A percentile compares a stretch with the other conserved stretches of the same genome.
These are phyloP conservation scores for Strobilomyces dryophilus DNA, from an alignment of 768 basidiomycete genomes.

Conservation along the genomic window DNA sequence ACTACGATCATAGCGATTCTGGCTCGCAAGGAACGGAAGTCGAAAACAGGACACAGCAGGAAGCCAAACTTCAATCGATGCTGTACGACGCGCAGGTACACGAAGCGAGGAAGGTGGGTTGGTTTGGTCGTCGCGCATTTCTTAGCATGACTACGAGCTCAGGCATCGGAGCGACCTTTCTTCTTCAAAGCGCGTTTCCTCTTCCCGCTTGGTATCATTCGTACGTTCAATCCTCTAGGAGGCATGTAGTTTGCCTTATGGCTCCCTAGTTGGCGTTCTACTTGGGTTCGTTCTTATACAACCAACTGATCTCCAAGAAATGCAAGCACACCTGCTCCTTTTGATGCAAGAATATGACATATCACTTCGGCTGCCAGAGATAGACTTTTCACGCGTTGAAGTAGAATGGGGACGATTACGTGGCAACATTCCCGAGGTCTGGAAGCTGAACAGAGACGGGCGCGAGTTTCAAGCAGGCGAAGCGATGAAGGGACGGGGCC, in stretches of 20 bases:
- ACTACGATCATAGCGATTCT: constrained; percentile 8
- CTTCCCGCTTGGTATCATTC: constrained; percentile 67
- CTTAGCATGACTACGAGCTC: not conserved
- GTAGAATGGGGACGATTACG: constrained; percentile 66
- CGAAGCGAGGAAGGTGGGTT: constrained; percentile 20
- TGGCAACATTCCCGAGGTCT: constrained; percentile 70
- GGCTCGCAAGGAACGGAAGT: not conserved
- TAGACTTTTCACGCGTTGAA: constrained; percentile 68
- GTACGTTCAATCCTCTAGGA: constrained; percentile 34
- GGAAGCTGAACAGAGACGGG: constrained; percentile 78
- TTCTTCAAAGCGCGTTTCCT: constrained; percentile 44
- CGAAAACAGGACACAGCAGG: constrained; percentile 15
- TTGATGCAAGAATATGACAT: constrained; percentile 71
- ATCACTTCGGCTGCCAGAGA: constrained; percentile 54
- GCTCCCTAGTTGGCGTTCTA: constrained; percentile 53
- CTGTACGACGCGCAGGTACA: constrained; percentile 24
- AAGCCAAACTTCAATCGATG: constrained; percentile 23
- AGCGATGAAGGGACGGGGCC: constrained; percentile 55
- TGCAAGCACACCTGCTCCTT: constrained; percentile 63
- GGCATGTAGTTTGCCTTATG: constrained; percentile 1
- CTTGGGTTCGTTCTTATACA: constrained; percentile 65
- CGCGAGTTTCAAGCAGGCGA: constrained; percentile 80
- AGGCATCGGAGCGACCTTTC: constrained; percentile 17
- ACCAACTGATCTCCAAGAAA: constrained; percentile 59
- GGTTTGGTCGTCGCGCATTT: not conserved